Evolutionary conservation across 352 stramenopile genomes (phyloP).

Genomic region (Phytophthora idaei): DNA sequence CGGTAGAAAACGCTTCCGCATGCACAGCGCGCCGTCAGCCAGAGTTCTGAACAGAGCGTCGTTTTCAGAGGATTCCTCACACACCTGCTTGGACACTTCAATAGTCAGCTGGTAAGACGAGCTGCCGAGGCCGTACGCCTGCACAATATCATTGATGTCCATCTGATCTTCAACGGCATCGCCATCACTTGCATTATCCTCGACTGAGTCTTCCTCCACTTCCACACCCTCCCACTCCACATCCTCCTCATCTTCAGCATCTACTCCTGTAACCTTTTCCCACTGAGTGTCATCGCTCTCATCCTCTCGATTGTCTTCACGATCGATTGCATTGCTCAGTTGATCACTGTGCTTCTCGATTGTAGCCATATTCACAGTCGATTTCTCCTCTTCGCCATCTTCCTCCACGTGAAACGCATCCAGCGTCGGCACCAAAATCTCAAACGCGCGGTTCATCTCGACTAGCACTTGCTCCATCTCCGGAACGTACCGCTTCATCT

Average conservation of each 20-base stretch:
- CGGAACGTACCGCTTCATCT: constrained; percentile 55
- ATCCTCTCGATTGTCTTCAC: neutral
- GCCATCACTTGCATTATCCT: constrained; percentile 9
- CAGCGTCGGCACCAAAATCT: constrained; percentile 76
- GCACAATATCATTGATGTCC: constrained; percentile 83
- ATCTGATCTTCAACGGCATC: constrained; percentile 36
- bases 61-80: constrained; percentile 70
- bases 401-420: constrained; percentile 57
- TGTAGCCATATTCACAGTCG: neutral
- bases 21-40: constrained; percentile 55
- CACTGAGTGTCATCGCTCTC: constrained; percentile 29
- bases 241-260: constrained; percentile 18
- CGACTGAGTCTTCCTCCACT: constrained; percentile 4
- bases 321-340: neutral
- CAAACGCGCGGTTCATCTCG: constrained; percentile 79
- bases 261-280: constrained; percentile 17
- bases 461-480: constrained; percentile 72
- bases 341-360: neutral
- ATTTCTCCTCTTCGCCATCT: constrained; percentile 1
- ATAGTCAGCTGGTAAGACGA: constrained; percentile 79
- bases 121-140: constrained; percentile 76
- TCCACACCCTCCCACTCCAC: constrained; percentile 33
- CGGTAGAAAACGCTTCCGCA: constrained; percentile 77
- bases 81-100: constrained; percentile 61
- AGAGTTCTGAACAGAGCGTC: constrained; percentile 65